Evolutionary conservation across 805 yeast genomes (phyloP).

Genomic region (Metschnikowia kofuensis): DNA sequence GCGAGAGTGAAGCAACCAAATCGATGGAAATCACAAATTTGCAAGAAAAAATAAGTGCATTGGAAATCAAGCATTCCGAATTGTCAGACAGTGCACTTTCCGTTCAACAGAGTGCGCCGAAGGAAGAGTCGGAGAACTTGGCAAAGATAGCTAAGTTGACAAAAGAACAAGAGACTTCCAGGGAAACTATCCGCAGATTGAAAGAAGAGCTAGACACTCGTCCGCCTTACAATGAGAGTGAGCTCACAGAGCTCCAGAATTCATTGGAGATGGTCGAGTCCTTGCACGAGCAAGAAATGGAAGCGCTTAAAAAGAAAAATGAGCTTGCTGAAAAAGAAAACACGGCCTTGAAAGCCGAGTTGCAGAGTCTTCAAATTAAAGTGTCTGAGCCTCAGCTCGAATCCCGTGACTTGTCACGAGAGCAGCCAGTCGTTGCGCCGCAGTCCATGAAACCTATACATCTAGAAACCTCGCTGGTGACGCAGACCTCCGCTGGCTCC

Average conservation of each 20-base stretch:
- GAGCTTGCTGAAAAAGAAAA: conserved; percentile 22
- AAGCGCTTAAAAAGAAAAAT: conserved; percentile 25
- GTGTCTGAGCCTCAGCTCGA: background rate
- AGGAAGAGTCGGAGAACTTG: background rate
- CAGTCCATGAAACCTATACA: background rate
- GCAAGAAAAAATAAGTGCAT: background rate
- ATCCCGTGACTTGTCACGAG: background rate
- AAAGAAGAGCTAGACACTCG: conserved; percentile 33
- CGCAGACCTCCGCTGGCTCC: conserved; percentile 2
- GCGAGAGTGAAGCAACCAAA: background rate
- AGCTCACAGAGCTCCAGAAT: conserved; percentile 42
- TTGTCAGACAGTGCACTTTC: background rate
- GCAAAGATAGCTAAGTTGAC: background rate
- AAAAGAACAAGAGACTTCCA: conserved; percentile 1
- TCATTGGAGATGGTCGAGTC: conserved; percentile 41
- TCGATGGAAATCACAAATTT: background rate
- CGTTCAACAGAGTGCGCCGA: background rate
- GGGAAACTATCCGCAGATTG: conserved; percentile 23
- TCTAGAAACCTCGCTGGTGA: background rate
- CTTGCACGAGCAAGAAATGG: conserved; percentile 34
- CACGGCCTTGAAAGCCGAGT: conserved; percentile 1
- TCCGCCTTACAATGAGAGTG: conserved; percentile 36
- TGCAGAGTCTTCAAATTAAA: conserved; percentile 1
- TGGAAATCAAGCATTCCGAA: background rate
- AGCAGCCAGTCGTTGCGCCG: background rate